Conservation (phyloP, 257 asterid species). For the Fraxinus pennsylvanica region DNA sequence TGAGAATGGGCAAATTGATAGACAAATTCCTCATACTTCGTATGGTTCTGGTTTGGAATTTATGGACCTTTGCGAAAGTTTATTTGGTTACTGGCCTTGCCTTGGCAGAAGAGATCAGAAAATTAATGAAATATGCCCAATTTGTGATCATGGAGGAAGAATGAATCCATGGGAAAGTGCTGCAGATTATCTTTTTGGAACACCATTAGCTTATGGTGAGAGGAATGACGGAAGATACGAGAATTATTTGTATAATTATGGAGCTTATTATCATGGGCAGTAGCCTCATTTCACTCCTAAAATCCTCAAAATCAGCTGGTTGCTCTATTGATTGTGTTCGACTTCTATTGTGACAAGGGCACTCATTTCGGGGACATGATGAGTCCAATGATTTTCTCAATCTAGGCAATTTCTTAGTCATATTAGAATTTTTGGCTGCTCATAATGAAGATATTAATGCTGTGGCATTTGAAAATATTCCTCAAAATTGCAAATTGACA, state of each 20-base stretch:
- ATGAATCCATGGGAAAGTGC: constrained; percentile 61
- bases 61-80: constrained; percentile 65
- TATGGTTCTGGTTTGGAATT: constrained; percentile 84
- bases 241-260: constrained; percentile 17
- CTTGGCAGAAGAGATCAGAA: constrained; percentile 44
- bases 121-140: constrained; percentile 21
- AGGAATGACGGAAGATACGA: constrained; percentile 12
- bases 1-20: constrained; percentile 13
- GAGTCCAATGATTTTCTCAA: too few relatives aligned
- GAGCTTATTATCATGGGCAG: constrained; percentile 26
- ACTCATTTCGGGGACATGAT: too few relatives aligned
- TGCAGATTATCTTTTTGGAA: constrained; percentile 85
- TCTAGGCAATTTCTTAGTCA: too few relatives aligned
- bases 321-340: too few relatives aligned
- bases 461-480: too few relatives aligned
- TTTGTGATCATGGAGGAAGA: constrained; percentile 31
- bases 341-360: too few relatives aligned
- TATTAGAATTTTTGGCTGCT: too few relatives aligned
- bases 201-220: constrained; percentile 1
- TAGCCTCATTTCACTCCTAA: neutral
- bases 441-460: too few relatives aligned
- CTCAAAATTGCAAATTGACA: too few relatives aligned
- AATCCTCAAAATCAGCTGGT: too few relatives aligned
- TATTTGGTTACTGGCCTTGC: constrained; percentile 94
- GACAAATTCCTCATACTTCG: constrained; percentile 29